Evolutionary conservation across 1,139 yeast species (phyloP), one percentile per base, ranked within the genome.

Genomic region (Protomyces inundatus): DNA sequence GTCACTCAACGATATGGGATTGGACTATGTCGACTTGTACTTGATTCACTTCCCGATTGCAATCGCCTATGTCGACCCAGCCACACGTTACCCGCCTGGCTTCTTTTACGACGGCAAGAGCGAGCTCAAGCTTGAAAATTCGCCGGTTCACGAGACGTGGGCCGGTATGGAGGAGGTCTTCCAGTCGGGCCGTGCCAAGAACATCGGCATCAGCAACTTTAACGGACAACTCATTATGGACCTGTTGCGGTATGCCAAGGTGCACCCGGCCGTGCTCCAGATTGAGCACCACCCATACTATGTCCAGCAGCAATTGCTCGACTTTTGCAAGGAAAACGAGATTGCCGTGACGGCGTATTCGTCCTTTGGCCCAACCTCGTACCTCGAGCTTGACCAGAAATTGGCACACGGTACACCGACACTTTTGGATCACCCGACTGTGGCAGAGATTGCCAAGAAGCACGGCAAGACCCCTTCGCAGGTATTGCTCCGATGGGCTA

Each of bases 171-270:
- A 84, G n/a, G 82, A 86, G 74, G 84, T 85, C 77, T 81, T 85
- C 70, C 90, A 90, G 65, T 80, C 79, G 62, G 85, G 77, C 14
- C 62, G 62, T 39, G 67, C 66, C 36, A 79, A 75, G 70, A 80
- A 84, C 66, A 84, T 90, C 71, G 97, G 97, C 74, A 77, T 90
- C 66, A 90, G 97, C 69, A 90, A 90, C 80, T 89, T 86, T 79
- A 79, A 81, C 67, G 95, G 91, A 68, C 87, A 84, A 70, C 78
- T 88, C 72, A 76, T 90, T 70, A 84, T 82, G 71, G 97, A 90
- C 73, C 79, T 90, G 71, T 77, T 88, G 67, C 83, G 90, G 73
- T 84, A 84, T 67, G 86, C 88, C 68, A 82, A 79, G 70, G 84
- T 89, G 73, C 82, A 79, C 71, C 97, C 97, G 60, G 88, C 87